Conservation (phyloP, 257 asterid species). For the Striga asiatica region DNA sequence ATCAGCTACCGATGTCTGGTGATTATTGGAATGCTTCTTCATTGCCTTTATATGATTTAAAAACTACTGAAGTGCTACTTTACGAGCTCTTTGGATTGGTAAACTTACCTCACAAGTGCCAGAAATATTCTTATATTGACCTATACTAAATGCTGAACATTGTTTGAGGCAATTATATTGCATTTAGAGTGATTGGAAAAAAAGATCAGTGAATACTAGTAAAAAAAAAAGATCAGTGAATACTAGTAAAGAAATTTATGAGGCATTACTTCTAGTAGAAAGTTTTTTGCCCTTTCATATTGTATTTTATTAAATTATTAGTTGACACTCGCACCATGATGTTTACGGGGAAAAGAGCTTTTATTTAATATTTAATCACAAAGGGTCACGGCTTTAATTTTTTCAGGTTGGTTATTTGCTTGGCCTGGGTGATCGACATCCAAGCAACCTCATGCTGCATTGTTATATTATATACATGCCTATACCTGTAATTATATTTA, state of each 20-base stretch:
- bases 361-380: no score
- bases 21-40: no score
- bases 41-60: not conserved
- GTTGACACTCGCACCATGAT: no score
- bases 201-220: no score
- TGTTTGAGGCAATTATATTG: no score
- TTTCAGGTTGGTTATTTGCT: conserved; percentile 93
- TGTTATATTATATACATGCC: conserved; percentile 44
- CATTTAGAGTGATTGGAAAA: no score
- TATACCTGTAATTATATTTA: not conserved
- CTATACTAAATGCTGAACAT: no score
- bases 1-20: no score
- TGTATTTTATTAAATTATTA: not conserved
- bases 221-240: no score
- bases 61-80: conserved; percentile 19
- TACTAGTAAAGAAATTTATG: not conserved
- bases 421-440: conserved; percentile 99
- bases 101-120: no score
- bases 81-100: conserved; percentile 91
- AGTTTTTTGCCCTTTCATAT: not conserved
- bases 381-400: conserved; percentile 11
- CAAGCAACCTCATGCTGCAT: conserved; percentile 97
- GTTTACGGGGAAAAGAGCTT: no score
- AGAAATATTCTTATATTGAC: no score
- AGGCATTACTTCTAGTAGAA: not conserved